Evolutionary conservation across 2,329 filamentous ascomycete species (phyloP), one percentile per base, ranked within the genome.

Genomic region (Fusarium sororula): DNA sequence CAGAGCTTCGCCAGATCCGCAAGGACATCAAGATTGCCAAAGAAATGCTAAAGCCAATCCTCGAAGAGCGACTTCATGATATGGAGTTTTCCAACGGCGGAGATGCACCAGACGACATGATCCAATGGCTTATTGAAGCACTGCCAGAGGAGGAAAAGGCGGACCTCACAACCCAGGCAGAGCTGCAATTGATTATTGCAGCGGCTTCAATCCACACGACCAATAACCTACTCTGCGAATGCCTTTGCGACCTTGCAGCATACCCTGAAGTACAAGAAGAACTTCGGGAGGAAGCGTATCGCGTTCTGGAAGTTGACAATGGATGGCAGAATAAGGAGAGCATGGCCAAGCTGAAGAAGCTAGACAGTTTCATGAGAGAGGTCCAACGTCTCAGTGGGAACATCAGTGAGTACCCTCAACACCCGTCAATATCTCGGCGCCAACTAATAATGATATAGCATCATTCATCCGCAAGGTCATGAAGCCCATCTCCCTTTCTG

Each of bases 301-400:
- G 81, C 3, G 81, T 86, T 11, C 76, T 88, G 24, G 79, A 82
- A 37, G 79, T 82, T 5, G 84, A 85, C 12, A 81, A 82, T 7
- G 83, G 82, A 14, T 86, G 84, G 83, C 75, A 78, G 15, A 81
- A 74, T 58, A 87, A 85, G 74, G 83, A 84, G 66, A 84, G 80
- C 67, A 82, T 86, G 81, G 74, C 80, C 30, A 85, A 82, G 68
- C 79, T 87, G 47, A 83, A 83, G 76, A 86, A 85, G 78, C 73
- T 86, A 74, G 85, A 87, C 74, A 86, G 85, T 72, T 87, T 87
- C 76, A 85, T 87, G 79, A 85, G 84, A 69, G 85, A 87, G 74
- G 79, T 81, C 14, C 79, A 81, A 37, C 80, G 85, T 13, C 68
- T 84, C 10, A 79, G 80, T 7, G 84, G 84, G 38, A 85, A 85